Base-by-base conservation (phyloP, 2,329 filamentous ascomycete species). In the Hypoxylon sp. region DNA sequence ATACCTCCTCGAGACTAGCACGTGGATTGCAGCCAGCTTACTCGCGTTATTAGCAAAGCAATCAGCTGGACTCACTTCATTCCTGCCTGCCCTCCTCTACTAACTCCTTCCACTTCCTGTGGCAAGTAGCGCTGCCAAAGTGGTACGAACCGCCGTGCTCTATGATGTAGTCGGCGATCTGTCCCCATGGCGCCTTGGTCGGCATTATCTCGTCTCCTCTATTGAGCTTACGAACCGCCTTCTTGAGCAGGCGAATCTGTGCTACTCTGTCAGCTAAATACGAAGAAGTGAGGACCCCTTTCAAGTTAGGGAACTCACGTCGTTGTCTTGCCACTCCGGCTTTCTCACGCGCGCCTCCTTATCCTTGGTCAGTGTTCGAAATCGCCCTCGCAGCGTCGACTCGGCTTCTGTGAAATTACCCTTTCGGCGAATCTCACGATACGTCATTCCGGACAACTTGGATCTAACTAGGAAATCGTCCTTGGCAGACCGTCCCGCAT, bases 321-420 rank as follows among this genome's bases (percentile, higher is more conserved):
- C 91, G 1, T 81, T 79, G 0, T 82, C 80, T 0, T 78, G 83
- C 91, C 91, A 94, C 64, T 85, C 79, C 0, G 92, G 91, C 77
- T 88, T 89, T 6, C 92, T 84, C 2, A 92, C 86, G 5, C 92
- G 83, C 63, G 88, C 84, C 35, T 85, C 82, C 72, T 88, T 88
- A 11, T 81, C 79, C 80, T 92, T 93, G 6, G 88, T 92, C 73
- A 93, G 78, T 2, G 85, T 88, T 3, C 92, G 84, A 72, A 87
- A 89, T 0, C 91, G 85, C 0, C 92, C 92, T 13, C 92, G 85
- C 40, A 95, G 82, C 0, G 92, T 94, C 10, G 91, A 92, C 79
- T 93, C 91, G 1, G 90, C 89, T 73, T 92, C 90, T 0, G 77
- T 79, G 70, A 90, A 90, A 1, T 82, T 80, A 13, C 89, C 87